Percentiles rank a stretch among this genome's conserved stretches.
Conservation (phyloP, 805 yeast species). For the Wickerhamomyces bisporus region DNA sequence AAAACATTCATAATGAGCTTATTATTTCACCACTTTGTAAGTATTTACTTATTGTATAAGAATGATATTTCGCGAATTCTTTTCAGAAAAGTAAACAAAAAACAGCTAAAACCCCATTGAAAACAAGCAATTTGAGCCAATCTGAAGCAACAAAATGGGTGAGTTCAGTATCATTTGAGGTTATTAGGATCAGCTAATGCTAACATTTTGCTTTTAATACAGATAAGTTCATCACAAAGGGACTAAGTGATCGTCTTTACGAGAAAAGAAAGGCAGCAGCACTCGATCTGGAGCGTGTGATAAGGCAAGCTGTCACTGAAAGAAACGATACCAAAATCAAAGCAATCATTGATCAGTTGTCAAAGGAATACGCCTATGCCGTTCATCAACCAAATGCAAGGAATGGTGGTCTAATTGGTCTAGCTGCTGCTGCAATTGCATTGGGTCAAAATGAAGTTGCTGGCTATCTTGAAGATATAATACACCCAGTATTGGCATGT, state of each 20-base stretch:
- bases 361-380: slow-evolving; percentile 74
- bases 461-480: slow-evolving; percentile 71
- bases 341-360: slow-evolving; percentile 63
- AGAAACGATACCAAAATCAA: slow-evolving; percentile 58
- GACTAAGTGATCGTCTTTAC: slow-evolving; percentile 67
- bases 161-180: background rate
- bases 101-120: too few species aligned
- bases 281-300: slow-evolving; percentile 68
- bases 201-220: slow-evolving; percentile 2
- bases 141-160: too few species aligned
- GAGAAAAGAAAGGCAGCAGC: slow-evolving; percentile 79
- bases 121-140: too few species aligned
- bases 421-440: slow-evolving; percentile 95
- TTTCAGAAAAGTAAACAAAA: too few species aligned
- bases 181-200: background rate
- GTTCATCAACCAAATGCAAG: slow-evolving; percentile 82
- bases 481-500: slow-evolving; percentile 91
- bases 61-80: too few species aligned
- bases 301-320: slow-evolving; percentile 59
- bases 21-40: too few species aligned
- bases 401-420: slow-evolving; percentile 92
- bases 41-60: too few species aligned
- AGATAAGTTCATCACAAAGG: slow-evolving; percentile 64
- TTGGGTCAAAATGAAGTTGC: slow-evolving; percentile 83
- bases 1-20: too few species aligned